A percentile compares a stretch with the other conserved stretches of the same genome.
phyloP scores from a whole-genome alignment of 1,284 basidiomycete species.

The Sanghuangporus weigelae region DNA sequence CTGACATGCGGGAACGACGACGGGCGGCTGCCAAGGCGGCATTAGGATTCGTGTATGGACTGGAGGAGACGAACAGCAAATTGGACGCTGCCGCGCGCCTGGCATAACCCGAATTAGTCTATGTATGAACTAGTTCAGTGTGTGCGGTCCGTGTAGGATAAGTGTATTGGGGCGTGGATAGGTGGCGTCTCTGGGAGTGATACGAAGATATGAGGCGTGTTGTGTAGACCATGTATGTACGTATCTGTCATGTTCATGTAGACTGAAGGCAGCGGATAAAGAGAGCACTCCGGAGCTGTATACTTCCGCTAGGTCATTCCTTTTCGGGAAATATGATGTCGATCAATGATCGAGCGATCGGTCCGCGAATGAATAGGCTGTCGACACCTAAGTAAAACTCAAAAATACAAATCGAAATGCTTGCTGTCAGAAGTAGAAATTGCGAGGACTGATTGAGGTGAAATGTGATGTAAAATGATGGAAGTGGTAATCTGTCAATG shows the following conservation, averaged over 20 bases:
- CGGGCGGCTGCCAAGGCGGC: conserved; percentile 68
- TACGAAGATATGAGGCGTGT: neutral
- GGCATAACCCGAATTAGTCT: neutral
- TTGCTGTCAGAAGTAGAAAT: neutral
- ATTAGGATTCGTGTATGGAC: conserved; percentile 65
- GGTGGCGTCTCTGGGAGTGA: neutral
- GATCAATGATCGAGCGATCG: neutral
- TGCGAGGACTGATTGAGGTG: neutral
- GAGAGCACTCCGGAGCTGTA: neutral
- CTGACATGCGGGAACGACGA: conserved; percentile 55
- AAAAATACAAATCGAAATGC: neutral
- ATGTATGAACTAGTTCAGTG: neutral
- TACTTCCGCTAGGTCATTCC: neutral
- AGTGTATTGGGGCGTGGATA: neutral
- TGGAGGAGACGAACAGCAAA: conserved; percentile 31
- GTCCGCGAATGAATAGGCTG: neutral
- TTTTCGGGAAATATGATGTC: neutral
- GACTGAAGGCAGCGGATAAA: neutral
- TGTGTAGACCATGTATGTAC: no score
- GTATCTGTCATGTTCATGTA: neutral
- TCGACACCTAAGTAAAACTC: neutral
- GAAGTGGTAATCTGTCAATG: neutral
- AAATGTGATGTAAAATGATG: neutral
- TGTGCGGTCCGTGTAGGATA: neutral
- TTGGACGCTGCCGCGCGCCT: neutral